Evolutionary conservation across 805 yeast species (phyloP).

Genomic region (Pichia pseudocactophila): DNA sequence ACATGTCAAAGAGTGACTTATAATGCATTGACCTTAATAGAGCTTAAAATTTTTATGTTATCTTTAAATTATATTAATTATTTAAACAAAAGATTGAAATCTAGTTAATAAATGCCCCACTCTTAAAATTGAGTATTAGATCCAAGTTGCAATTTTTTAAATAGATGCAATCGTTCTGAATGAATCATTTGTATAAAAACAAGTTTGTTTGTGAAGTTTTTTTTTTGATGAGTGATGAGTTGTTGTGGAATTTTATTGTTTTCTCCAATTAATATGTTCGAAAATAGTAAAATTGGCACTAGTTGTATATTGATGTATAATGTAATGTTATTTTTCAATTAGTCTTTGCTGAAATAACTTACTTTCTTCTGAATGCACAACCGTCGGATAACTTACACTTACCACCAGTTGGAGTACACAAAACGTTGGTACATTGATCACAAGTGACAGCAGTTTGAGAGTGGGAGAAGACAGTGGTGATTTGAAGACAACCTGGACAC

Average conservation of each 20-base stretch:
- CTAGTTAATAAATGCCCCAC: neutral
- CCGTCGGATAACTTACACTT: conserved; percentile 99
- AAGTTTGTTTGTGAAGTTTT: no score
- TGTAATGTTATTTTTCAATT: no score
- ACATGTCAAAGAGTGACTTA: no score
- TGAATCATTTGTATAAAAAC: neutral
- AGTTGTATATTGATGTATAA: no score
- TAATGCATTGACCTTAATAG: no score
- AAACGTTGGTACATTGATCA: conserved; percentile 96
- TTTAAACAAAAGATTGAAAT: neutral
- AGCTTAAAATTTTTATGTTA: conserved; percentile 1
- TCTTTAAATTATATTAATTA: neutral
- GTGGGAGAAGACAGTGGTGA: conserved; percentile 99
- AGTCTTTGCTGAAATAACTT: conserved; percentile 26
- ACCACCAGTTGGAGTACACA: conserved; percentile 99
- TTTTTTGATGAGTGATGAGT: neutral
- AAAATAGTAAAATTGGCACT: no score
- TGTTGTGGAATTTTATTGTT: neutral
- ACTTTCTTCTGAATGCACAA: conserved; percentile 98
- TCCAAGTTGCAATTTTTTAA: neutral
- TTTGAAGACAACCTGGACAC: conserved; percentile 98
- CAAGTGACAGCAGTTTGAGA: conserved; percentile 99
- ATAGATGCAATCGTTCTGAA: neutral
- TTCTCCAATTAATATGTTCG: no score
- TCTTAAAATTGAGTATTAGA: neutral